Base-by-base conservation (phyloP, 2,329 filamentous ascomycete species). In the Cephalotrichum gorgonifer region DNA sequence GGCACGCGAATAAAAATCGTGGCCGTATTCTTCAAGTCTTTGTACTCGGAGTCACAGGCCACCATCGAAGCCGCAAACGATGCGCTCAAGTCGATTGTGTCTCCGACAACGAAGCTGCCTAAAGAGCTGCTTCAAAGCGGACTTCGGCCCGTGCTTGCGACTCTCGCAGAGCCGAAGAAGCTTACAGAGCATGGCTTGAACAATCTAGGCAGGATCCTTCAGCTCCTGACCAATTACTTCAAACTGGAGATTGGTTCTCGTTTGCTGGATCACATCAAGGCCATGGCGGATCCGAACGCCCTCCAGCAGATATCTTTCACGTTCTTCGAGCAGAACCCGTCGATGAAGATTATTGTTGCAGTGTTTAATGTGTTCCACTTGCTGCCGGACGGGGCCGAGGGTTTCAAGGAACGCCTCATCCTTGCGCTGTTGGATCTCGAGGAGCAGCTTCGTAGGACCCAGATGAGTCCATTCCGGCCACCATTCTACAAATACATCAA, bases 291-390 rank as follows among this genome's bases (percentile, higher is more conserved):
- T 51, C 78, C 86, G 3, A 76, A 73, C 47, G 77, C 81, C 14
- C 71, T 97, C 55, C 90, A 97, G 62, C 88, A 90, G 59, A 87
- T 93, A 2, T 96, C 91, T 0, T 98, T 98, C 64, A 90, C 85
- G 2, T 83, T 96, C 56, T 88, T 97, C 51, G 94, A 98, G 63
- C 90, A 97, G 61, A 86, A 93, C 57, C 78, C 80, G 14, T 83
- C 88, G 56, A 95, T 98, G 85, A 95, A 93, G 68, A 86, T 97
- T 43, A 88, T 97, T 33, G 86, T 89, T 3, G 88, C 91, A 0
- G 94, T 97, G 48, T 85, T 98, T 63, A 93, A 95, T 60, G 91
- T 98, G 50, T 98, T 98, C 64, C 90, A 97, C 62, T 76, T 98
- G n/a, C 74, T 99, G 4, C 93, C 94, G 0, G 78, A 88, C 0